These are phyloP conservation scores for Phytophthora sp. DNA, from an alignment of 352 stramenopile species.

Conservation along the genomic window DNA sequence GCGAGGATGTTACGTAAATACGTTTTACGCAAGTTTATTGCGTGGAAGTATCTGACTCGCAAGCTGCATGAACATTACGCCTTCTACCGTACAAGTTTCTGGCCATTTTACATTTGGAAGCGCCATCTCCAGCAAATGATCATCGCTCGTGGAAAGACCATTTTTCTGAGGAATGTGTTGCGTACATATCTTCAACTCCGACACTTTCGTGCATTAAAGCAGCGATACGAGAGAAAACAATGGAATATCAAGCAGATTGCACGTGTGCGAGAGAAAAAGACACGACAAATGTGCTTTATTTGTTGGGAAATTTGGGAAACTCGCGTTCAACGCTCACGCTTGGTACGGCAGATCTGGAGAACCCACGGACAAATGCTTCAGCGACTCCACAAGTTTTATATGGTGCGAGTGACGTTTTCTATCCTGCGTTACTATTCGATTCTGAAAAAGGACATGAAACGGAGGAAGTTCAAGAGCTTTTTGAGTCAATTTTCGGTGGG, in stretches of 20 bases:
- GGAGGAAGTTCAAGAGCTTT: slow-evolving; percentile 46
- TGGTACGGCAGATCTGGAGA: slow-evolving; percentile 50
- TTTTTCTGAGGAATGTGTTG: slow-evolving; percentile 62
- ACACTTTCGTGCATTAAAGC: slow-evolving; percentile 58
- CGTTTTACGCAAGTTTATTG: slow-evolving; percentile 67
- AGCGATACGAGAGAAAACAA: slow-evolving; percentile 35
- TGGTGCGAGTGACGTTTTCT: slow-evolving; percentile 59
- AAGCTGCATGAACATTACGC: slow-evolving; percentile 56
- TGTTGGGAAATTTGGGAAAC: slow-evolving; percentile 50
- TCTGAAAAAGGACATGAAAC: slow-evolving; percentile 55
- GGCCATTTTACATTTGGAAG: slow-evolving; percentile 86
- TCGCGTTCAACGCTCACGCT: slow-evolving; percentile 18
- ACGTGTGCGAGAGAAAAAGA: slow-evolving; percentile 36
- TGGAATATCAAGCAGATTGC: slow-evolving; percentile 41
- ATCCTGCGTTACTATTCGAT: slow-evolving; percentile 68
- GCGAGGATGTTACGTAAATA: slow-evolving; percentile 40
- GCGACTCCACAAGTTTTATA: slow-evolving; percentile 63
- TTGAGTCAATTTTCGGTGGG: slow-evolving; percentile 30
- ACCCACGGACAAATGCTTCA: slow-evolving; percentile 62
- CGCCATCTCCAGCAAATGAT: slow-evolving; percentile 73
- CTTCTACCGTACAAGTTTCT: slow-evolving; percentile 73
- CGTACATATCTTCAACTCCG: slow-evolving; percentile 63
- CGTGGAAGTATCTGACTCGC: slow-evolving; percentile 62
- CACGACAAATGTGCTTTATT: slow-evolving; percentile 12
- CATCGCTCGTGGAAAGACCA: slow-evolving; percentile 62